Evolutionary conservation across 257 asterid species (phyloP).

Genomic region (Solanum infundibuliforme): DNA sequence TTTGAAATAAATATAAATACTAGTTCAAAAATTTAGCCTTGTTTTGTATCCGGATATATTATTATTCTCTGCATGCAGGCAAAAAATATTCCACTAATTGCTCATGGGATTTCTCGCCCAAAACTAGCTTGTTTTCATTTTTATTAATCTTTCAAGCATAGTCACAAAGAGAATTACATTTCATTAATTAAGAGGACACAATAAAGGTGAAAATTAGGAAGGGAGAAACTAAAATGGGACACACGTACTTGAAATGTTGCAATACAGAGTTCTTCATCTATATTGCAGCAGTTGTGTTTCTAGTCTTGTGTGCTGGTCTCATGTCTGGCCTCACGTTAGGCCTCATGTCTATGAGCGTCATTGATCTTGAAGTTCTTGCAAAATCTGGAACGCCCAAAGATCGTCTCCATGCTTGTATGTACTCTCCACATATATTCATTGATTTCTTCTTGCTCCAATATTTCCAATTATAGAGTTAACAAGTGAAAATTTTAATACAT

Average conservation of each 20-base stretch:
- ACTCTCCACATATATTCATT: background rate
- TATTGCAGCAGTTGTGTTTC: background rate
- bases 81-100: background rate
- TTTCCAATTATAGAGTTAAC: background rate
- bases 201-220: background rate
- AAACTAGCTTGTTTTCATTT: background rate
- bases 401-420: constrained; percentile 15
- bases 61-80: background rate
- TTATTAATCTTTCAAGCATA: background rate
- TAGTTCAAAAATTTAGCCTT: background rate
- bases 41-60: background rate
- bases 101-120: constrained; percentile 7
- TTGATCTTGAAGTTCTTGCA: constrained; percentile 26
- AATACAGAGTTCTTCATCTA: constrained; percentile 14
- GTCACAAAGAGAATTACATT: background rate
- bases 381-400: constrained; percentile 18
- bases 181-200: background rate
- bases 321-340: constrained; percentile 28
- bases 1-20: background rate
- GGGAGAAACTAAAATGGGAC: background rate
- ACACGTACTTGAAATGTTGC: constrained; percentile 11
- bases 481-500: background rate
- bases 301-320: constrained; percentile 15
- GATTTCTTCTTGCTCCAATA: background rate
- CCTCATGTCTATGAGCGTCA: constrained; percentile 24